These are phyloP conservation scores for Sporisorium graminicola DNA, from an alignment of 1,284 basidiomycete species.

Conservation along the genomic window DNA sequence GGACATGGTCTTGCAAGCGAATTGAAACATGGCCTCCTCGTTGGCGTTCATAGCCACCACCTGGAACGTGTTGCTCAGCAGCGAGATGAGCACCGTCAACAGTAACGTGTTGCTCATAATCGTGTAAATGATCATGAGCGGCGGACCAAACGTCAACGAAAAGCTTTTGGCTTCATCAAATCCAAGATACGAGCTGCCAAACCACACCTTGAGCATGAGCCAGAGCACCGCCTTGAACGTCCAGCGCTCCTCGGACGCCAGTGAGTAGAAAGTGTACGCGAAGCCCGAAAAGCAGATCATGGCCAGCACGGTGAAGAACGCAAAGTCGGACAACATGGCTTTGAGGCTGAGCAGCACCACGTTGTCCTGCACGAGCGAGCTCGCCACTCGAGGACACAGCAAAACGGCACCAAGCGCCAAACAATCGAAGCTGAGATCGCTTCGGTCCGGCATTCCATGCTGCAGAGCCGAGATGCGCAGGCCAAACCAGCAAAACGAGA, in stretches of 20 bases:
- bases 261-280: constrained; percentile 88
- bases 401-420: constrained; percentile 67
- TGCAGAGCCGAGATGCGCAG: constrained; percentile 65
- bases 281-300: constrained; percentile 79
- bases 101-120: constrained; percentile 78
- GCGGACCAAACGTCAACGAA: constrained; percentile 84
- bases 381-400: constrained; percentile 70
- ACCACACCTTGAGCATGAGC: constrained; percentile 88
- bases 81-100: constrained; percentile 78
- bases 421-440: constrained; percentile 67
- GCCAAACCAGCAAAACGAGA: constrained; percentile 67
- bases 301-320: constrained; percentile 83
- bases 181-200: constrained; percentile 65
- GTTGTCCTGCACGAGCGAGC: constrained; percentile 70
- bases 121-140: constrained; percentile 77
- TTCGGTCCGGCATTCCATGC: constrained; percentile 51
- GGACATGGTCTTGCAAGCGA: constrained; percentile 73
- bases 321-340: constrained; percentile 77
- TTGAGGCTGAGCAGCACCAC: constrained; percentile 71
- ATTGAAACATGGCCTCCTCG: constrained; percentile 92
- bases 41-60: constrained; percentile 90
- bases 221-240: constrained; percentile 78
- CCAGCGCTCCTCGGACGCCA: constrained; percentile 69
- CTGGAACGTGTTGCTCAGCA: constrained; percentile 91
- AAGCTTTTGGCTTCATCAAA: constrained; percentile 72